phyloP scores from a whole-genome alignment of 352 stramenopile genomes.

The Pythium sukuiense region DNA sequence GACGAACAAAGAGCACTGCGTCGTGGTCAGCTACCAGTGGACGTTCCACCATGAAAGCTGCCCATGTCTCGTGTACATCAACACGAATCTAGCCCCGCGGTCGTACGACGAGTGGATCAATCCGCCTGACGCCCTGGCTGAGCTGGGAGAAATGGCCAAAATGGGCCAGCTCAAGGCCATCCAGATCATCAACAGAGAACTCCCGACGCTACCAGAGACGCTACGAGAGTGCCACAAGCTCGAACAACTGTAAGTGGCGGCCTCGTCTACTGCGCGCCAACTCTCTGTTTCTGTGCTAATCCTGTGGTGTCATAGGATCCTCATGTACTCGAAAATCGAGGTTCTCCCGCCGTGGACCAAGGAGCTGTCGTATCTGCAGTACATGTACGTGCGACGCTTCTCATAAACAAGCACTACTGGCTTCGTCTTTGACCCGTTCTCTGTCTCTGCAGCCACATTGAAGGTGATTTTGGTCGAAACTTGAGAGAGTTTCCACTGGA shows the following conservation, averaged over 20 bases:
- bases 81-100: slow-evolving; percentile 27
- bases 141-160: slow-evolving; percentile 30
- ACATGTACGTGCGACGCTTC: slow-evolving; percentile 29
- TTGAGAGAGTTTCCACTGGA: slow-evolving; percentile 18
- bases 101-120: slow-evolving; percentile 42
- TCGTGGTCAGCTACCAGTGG: slow-evolving; percentile 47
- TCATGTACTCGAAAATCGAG: slow-evolving; percentile 38
- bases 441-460: slow-evolving; percentile 18
- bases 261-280: background rate
- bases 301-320: slow-evolving; percentile 21
- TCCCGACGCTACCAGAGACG: slow-evolving; percentile 36
- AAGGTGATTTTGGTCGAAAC: slow-evolving; percentile 20
- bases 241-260: slow-evolving; percentile 28
- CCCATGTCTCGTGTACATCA: slow-evolving; percentile 43
- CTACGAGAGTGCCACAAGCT: slow-evolving; percentile 37
- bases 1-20: slow-evolving; percentile 32
- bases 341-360: slow-evolving; percentile 34
- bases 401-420: background rate
- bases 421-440: background rate
- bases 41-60: slow-evolving; percentile 25
- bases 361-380: slow-evolving; percentile 32
- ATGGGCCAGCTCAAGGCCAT: slow-evolving; percentile 41
- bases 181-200: slow-evolving; percentile 44
- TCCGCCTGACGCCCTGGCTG: slow-evolving; percentile 31
- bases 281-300: background rate